Evolutionary conservation across 192 early-diverging fungal species (phyloP).

Genomic region (Oehlia diaphana): DNA sequence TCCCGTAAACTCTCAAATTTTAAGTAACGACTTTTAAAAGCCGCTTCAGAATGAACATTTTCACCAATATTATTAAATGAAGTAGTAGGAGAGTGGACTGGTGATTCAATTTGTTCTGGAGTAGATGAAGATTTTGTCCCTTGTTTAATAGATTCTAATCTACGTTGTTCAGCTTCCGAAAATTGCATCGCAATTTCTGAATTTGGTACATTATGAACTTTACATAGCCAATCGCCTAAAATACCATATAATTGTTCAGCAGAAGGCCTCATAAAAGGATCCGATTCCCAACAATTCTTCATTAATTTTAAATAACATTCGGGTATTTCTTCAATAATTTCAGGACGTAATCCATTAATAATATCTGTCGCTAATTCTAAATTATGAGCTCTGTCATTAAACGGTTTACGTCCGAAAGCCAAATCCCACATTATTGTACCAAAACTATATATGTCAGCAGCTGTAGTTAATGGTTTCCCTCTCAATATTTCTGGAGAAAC

Average conservation of each 20-base stretch:
- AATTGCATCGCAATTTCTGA: not conserved
- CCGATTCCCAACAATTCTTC: conserved; percentile 15
- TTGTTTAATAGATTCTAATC: not conserved
- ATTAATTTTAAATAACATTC: conserved; percentile 5
- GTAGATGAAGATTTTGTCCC: not conserved
- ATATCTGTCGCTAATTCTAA: conserved; percentile 15
- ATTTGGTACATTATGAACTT: not conserved
- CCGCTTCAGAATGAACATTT: not conserved
- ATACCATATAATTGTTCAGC: conserved; percentile 41
- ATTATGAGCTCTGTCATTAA: conserved; percentile 22
- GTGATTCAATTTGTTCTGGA: not conserved
- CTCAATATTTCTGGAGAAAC: conserved; percentile 41
- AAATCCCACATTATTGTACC: conserved; percentile 50
- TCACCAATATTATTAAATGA: not conserved
- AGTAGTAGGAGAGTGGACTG: not conserved
- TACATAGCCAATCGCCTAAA: not conserved
- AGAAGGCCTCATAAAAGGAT: conserved; percentile 19
- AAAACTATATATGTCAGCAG: conserved; percentile 42
- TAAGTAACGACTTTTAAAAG: not conserved
- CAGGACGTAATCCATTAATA: conserved; percentile 3
- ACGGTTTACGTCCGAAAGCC: conserved; percentile 37
- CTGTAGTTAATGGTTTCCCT: conserved; percentile 32
- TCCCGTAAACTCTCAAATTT: not conserved
- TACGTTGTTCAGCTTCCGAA: not conserved
- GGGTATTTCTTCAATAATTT: not conserved